phyloP scores from a whole-genome alignment of 441 rosid genomes.

The Syzygium syzygioides region DNA sequence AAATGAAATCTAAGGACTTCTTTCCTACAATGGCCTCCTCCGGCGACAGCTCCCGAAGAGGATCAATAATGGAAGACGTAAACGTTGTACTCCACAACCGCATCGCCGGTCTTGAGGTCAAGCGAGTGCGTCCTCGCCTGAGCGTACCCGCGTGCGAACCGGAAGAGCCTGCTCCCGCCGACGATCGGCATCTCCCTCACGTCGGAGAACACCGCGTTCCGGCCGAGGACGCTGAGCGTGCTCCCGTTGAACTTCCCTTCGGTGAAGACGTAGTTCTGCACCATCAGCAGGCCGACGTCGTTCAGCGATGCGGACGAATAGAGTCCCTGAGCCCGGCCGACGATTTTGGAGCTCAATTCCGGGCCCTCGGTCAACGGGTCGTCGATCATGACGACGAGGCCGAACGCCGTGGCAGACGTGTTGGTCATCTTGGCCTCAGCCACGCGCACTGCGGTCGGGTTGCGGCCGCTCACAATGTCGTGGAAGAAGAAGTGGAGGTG shows the following conservation, averaged over 20 bases:
- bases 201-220: not conserved
- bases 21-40: not conserved
- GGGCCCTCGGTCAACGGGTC: not conserved
- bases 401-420: not conserved
- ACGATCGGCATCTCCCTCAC: not conserved
- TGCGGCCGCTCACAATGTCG: not conserved
- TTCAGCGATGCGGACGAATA: not conserved
- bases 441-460: not conserved
- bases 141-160: not conserved
- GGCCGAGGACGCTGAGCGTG: not conserved
- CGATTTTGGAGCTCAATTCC: not conserved
- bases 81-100: constrained; percentile 11
- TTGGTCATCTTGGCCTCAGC: not conserved
- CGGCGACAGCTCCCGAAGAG: not conserved
- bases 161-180: not conserved
- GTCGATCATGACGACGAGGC: not conserved
- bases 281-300: not conserved
- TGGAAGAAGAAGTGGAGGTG: not conserved
- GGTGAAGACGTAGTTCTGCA: not conserved
- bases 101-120: not conserved
- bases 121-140: not conserved
- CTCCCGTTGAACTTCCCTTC: constrained; percentile 1
- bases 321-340: not conserved
- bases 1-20: not conserved
- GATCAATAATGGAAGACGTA: constrained; percentile 26